Evolutionary conservation across 1,284 basidiomycete species (phyloP).

Genomic region (Schizopora paradoxa): DNA sequence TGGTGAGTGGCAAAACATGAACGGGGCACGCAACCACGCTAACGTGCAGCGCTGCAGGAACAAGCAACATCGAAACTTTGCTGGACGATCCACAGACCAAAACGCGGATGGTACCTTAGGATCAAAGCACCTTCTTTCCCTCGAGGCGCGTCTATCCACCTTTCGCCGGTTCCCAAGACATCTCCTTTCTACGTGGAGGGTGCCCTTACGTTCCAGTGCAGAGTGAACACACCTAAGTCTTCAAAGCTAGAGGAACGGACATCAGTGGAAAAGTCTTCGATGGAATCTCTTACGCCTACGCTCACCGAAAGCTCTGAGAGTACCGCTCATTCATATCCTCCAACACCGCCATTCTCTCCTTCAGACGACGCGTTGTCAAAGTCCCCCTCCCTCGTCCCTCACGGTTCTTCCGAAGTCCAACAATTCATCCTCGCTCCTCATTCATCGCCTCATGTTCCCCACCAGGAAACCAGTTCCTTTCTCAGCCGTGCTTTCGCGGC

Average conservation of each 20-base stretch:
- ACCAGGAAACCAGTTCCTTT: conserved; percentile 37
- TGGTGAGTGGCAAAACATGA: conserved; percentile 40
- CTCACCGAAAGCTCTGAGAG: conserved; percentile 10
- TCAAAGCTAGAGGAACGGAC: conserved; percentile 19
- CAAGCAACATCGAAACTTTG: conserved; percentile 55
- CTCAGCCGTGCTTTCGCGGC: conserved; percentile 52
- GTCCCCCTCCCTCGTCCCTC: conserved; percentile 10
- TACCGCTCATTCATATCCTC: conserved; percentile 60
- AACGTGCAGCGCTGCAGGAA: conserved; percentile 37
- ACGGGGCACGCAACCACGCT: conserved; percentile 1
- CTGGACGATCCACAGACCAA: conserved; percentile 72
- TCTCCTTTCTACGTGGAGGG: conserved; percentile 56
- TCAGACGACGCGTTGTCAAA: conserved; percentile 13
- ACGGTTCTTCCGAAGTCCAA: conserved; percentile 36
- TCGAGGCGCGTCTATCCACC: conserved; percentile 56
- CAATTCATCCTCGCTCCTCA: conserved; percentile 60
- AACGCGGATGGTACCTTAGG: conserved; percentile 76
- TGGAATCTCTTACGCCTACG: conserved; percentile 5
- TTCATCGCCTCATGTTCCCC: conserved; percentile 35
- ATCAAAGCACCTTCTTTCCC: conserved; percentile 62
- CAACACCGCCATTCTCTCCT: conserved; percentile 44
- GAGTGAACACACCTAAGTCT: conserved; percentile 40
- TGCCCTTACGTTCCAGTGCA: conserved; percentile 56
- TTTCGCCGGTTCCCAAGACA: conserved; percentile 49
- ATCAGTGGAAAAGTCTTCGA: neutral